phyloP scores from a whole-genome alignment of 192 early-diverging fungal species.

The Backusella tuberculispora region DNA sequence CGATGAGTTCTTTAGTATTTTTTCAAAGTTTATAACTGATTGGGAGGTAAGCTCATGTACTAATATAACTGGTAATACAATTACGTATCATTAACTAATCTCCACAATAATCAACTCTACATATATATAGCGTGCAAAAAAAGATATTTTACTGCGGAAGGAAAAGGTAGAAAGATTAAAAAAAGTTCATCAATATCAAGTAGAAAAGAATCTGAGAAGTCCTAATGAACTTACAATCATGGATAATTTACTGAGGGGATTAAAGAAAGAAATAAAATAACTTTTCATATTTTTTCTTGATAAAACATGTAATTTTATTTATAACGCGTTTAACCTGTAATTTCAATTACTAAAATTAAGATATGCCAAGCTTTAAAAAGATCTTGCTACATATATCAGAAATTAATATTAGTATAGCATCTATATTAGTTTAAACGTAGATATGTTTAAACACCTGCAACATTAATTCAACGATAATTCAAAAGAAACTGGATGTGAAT shows the following conservation, averaged over 20 bases:
- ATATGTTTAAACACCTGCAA: too few species aligned
- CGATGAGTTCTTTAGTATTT: slow-evolving; percentile 86
- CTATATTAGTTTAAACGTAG: too few species aligned
- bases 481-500: too few species aligned
- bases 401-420: too few species aligned
- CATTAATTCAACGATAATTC: too few species aligned
- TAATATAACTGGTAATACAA: too few species aligned
- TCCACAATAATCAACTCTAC: too few species aligned
- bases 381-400: too few species aligned
- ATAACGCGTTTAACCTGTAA: too few species aligned
- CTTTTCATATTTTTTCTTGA: background rate
- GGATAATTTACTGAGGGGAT: background rate
- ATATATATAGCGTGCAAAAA: background rate
- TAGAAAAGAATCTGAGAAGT: background rate
- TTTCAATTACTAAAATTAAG: too few species aligned
- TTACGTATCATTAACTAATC: background rate
- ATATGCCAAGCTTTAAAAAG: too few species aligned
- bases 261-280: background rate
- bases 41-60: slow-evolving; percentile 54
- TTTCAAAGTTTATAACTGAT: slow-evolving; percentile 71
- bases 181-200: background rate
- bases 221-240: background rate
- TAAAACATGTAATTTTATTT: background rate
- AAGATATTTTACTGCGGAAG: background rate
- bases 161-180: slow-evolving; percentile 13